Conservation (phyloP, 177 flowering plant genomes). For the Vitis hybrid region DNA sequence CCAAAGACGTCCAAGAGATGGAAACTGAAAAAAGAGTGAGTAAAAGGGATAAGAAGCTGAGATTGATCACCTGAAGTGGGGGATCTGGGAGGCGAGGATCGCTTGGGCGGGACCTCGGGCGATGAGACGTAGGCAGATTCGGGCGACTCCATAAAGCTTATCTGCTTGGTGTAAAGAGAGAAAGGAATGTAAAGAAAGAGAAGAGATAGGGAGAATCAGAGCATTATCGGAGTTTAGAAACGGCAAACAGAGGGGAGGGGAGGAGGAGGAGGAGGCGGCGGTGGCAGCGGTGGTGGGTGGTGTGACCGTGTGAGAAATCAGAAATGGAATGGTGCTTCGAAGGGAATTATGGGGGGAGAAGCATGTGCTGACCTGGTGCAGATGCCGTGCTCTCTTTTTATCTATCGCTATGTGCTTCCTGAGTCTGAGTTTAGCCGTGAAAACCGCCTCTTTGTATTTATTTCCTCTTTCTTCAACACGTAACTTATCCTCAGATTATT, state of each 20-base stretch:
- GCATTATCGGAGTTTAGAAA: too few species aligned
- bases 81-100: slow-evolving; percentile 30
- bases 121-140: slow-evolving; percentile 43
- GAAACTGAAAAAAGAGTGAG: background rate
- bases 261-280: too few species aligned
- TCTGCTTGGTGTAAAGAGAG: background rate
- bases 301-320: too few species aligned
- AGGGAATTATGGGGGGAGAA: background rate
- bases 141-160: slow-evolving; percentile 34
- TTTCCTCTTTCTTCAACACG: background rate
- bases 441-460: background rate
- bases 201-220: background rate
- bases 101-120: slow-evolving; percentile 30
- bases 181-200: background rate
- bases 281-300: too few species aligned
- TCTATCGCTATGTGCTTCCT: too few species aligned
- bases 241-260: too few species aligned
- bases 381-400: background rate
- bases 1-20: background rate
- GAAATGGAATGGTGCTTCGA: background rate
- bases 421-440: background rate
- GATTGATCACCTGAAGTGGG: slow-evolving; percentile 25
- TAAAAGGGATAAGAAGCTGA: background rate
- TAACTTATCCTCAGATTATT: background rate
- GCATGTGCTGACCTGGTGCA: background rate